Percentiles rank a stretch among this genome's conserved stretches.
Evolutionary conservation across 768 basidiomycete genomes (phyloP).

Genomic region (Plicaturopsis crispa): DNA sequence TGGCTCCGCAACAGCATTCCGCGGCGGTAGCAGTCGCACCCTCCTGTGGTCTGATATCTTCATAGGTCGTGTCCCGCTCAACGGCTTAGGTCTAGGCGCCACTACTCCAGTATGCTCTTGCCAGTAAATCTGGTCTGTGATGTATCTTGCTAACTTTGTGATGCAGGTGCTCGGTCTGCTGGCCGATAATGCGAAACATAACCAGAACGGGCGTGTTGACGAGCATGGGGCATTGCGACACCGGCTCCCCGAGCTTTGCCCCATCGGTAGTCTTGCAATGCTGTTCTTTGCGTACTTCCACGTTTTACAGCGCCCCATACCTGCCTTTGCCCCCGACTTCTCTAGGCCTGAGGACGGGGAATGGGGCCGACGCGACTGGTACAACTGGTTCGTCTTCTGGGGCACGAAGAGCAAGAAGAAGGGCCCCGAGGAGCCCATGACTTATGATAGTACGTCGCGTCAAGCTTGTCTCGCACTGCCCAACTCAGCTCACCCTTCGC

Average conservation of each 20-base stretch:
- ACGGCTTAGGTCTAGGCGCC: constrained; percentile 10
- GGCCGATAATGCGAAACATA: constrained; percentile 14
- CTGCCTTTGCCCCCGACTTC: constrained; percentile 14
- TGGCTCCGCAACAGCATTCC: constrained; percentile 18
- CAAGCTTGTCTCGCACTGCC: neutral
- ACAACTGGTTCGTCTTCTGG: constrained; percentile 10
- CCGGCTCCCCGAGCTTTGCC: constrained; percentile 16
- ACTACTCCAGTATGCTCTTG: constrained; percentile 11
- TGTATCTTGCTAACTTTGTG: neutral
- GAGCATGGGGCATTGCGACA: constrained; percentile 20
- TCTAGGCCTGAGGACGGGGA: constrained; percentile 10
- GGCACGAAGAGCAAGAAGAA: neutral
- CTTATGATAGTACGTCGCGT: constrained; percentile 18
- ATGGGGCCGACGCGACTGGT: constrained; percentile 18
- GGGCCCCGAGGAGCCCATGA: constrained; percentile 14
- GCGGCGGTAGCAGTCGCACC: constrained; percentile 18
- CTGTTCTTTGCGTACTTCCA: constrained; percentile 19
- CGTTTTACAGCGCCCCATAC: constrained; percentile 8
- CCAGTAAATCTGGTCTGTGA: neutral
- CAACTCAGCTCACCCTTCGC: neutral
- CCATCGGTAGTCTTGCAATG: constrained; percentile 12
- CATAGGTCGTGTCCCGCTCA: constrained; percentile 10
- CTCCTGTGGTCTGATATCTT: constrained; percentile 19
- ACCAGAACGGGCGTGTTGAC: constrained; percentile 16
- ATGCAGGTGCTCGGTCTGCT: constrained; percentile 12